phyloP scores from a whole-genome alignment of 495 filamentous ascomycete species.

The Penicillium angulare region DNA sequence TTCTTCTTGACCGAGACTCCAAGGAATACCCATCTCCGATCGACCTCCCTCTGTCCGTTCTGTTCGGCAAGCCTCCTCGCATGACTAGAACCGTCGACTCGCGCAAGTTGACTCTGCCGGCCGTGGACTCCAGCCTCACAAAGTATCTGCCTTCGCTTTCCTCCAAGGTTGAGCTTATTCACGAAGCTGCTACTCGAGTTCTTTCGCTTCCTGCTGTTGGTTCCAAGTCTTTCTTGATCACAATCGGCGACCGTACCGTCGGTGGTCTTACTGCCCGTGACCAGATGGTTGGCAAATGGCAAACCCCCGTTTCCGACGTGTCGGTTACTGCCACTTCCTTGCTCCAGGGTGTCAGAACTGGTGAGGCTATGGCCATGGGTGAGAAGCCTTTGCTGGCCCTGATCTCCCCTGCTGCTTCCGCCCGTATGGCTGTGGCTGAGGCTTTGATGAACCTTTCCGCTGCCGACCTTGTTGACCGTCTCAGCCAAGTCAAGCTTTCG shows the following conservation, averaged over 20 bases:
- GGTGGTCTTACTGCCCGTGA: constrained; percentile 85
- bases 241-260: constrained; percentile 89
- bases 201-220: constrained; percentile 84
- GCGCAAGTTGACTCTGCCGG: constrained; percentile 62
- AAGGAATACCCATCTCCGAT: constrained; percentile 75
- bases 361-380: constrained; percentile 96
- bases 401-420: constrained; percentile 89
- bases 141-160: constrained; percentile 60
- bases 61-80: constrained; percentile 90
- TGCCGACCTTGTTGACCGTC: constrained; percentile 72
- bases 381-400: constrained; percentile 89
- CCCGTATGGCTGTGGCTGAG: constrained; percentile 95
- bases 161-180: constrained; percentile 61
- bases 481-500: constrained; percentile 78
- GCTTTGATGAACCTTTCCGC: constrained; percentile 89
- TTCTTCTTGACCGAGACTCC: constrained; percentile 81
- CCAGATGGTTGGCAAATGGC: constrained; percentile 96
- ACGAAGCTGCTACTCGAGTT: constrained; percentile 75
- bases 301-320: constrained; percentile 91
- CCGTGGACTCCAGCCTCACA: constrained; percentile 68
- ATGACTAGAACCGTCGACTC: constrained; percentile 78
- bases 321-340: constrained; percentile 87
- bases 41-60: constrained; percentile 83
- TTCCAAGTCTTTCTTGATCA: constrained; percentile 95
- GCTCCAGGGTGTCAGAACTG: constrained; percentile 66